Percentiles rank a stretch among this genome's conserved stretches.
phyloP scores from a whole-genome alignment of 805 yeast genomes.

The Hermanozyma aechmeae region DNA sequence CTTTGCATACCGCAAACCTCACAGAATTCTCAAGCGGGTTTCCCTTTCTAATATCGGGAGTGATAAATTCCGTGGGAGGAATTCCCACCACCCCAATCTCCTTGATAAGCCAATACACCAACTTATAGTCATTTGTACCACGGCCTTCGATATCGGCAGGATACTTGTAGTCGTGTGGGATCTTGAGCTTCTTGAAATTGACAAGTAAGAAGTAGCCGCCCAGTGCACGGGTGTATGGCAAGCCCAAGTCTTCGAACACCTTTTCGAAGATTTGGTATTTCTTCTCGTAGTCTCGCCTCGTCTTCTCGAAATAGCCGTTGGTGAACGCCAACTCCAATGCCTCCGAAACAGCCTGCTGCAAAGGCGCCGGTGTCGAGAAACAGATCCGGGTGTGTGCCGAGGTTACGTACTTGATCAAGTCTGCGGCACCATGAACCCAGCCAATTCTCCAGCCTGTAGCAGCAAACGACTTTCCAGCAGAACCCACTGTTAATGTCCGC shows the following conservation, averaged over 20 bases:
- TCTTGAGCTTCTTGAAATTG: slow-evolving; percentile 70
- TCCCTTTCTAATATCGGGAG: slow-evolving; percentile 50
- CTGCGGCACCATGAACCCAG: slow-evolving; percentile 86
- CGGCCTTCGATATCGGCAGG: slow-evolving; percentile 61
- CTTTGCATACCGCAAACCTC: slow-evolving; percentile 95
- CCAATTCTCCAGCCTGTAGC: slow-evolving; percentile 99
- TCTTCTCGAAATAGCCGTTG: slow-evolving; percentile 58
- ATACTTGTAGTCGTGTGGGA: slow-evolving; percentile 63
- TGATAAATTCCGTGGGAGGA: slow-evolving; percentile 94
- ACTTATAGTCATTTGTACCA: slow-evolving; percentile 73
- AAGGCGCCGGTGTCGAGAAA: slow-evolving; percentile 82
- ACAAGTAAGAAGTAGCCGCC: slow-evolving; percentile 93
- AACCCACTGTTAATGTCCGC: slow-evolving; percentile 83
- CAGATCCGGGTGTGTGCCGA: slow-evolving; percentile 93
- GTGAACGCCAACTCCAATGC: slow-evolving; percentile 57
- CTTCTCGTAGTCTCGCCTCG: slow-evolving; percentile 55
- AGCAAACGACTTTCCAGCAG: slow-evolving; percentile 97
- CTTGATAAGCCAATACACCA: slow-evolving; percentile 87
- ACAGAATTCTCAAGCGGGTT: slow-evolving; percentile 73
- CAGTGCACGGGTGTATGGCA: slow-evolving; percentile 85
- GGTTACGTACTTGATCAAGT: slow-evolving; percentile 68
- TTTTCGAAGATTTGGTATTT: slow-evolving; percentile 68
- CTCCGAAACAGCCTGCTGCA: slow-evolving; percentile 85
- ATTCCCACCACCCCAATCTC: slow-evolving; percentile 93
- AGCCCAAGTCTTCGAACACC: slow-evolving; percentile 76